A percentile compares a stretch with the other conserved stretches of the same genome.
Conservation (phyloP, 2,329 filamentous ascomycete genomes). For the Botrytis porri region DNA sequence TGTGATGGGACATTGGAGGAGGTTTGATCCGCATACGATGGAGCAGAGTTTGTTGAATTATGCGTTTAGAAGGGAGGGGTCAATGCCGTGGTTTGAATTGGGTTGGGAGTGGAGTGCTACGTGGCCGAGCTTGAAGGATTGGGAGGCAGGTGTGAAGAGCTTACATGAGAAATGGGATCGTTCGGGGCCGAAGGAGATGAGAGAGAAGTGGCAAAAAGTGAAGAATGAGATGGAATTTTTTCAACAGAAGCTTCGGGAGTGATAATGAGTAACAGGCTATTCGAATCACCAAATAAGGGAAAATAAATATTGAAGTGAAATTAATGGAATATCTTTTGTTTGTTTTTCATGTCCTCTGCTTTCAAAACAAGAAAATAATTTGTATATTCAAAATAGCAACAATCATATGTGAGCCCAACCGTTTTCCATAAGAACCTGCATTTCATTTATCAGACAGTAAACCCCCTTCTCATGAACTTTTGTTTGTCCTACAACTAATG, state of each 20-base stretch:
- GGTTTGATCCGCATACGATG: constrained; percentile 41
- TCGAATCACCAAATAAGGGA: not conserved
- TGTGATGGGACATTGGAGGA: constrained; percentile 39
- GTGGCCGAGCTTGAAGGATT: constrained; percentile 39
- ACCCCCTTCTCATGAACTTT: constrained; percentile 44
- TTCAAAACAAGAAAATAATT: not conserved
- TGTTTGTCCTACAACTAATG: constrained; percentile 39
- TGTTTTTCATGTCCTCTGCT: not conserved
- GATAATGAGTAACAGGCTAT: not conserved
- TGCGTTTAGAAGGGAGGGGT: constrained; percentile 41
- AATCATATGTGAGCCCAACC: constrained; percentile 53
- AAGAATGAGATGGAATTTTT: constrained; percentile 16
- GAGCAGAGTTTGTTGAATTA: constrained; percentile 46
- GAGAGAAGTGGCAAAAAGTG: constrained; percentile 14
- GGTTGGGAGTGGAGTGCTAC: constrained; percentile 43
- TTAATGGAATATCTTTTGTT: not conserved
- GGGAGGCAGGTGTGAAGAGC: constrained; percentile 37
- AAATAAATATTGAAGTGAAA: not conserved
- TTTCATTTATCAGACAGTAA: constrained; percentile 58
- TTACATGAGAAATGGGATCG: constrained; percentile 43
- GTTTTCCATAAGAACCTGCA: constrained; percentile 56
- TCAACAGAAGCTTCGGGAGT: not conserved
- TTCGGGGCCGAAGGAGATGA: constrained; percentile 30
- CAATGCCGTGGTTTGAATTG: constrained; percentile 44
- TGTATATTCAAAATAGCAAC: not conserved